Conservation (phyloP, 2,329 filamentous ascomycete species). For the Talaromyces funiculosus region DNA sequence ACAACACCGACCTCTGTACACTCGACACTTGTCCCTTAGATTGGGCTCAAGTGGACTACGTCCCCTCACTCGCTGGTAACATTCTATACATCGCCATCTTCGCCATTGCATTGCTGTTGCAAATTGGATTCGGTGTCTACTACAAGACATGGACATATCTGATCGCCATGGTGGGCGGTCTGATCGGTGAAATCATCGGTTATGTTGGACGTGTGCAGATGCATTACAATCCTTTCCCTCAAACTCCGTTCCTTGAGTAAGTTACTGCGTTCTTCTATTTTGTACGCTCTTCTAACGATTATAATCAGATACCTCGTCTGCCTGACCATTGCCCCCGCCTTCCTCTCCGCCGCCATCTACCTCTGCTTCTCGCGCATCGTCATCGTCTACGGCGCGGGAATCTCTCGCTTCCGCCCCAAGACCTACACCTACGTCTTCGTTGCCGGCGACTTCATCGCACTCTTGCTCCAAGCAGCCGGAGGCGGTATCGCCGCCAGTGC, state of each 20-base stretch:
- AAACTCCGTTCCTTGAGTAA: slow-evolving; percentile 40
- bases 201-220: slow-evolving; percentile 55
- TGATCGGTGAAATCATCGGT: slow-evolving; percentile 53
- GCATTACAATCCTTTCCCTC: slow-evolving; percentile 44
- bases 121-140: slow-evolving; percentile 39
- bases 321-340: slow-evolving; percentile 60
- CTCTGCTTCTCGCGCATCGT: slow-evolving; percentile 49
- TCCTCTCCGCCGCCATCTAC: slow-evolving; percentile 60
- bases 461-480: slow-evolving; percentile 56
- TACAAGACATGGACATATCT: slow-evolving; percentile 49
- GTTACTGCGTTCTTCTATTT: slow-evolving; percentile 16
- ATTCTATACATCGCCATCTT: slow-evolving; percentile 49
- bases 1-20: slow-evolving; percentile 27
- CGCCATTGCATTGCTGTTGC: slow-evolving; percentile 37
- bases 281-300: slow-evolving; percentile 18
- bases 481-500: slow-evolving; percentile 50
- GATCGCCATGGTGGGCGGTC: slow-evolving; percentile 50
- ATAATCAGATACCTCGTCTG: slow-evolving; percentile 55
- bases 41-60: slow-evolving; percentile 48
- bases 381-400: slow-evolving; percentile 28
- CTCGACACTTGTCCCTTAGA: slow-evolving; percentile 31
- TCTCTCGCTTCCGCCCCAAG: slow-evolving; percentile 28
- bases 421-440: slow-evolving; percentile 49
- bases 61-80: slow-evolving; percentile 51
- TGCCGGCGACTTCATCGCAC: slow-evolving; percentile 56